These are phyloP conservation scores for Avena eriantha DNA, from an alignment of 176 grass and related monocot species.

Conservation along the genomic window DNA sequence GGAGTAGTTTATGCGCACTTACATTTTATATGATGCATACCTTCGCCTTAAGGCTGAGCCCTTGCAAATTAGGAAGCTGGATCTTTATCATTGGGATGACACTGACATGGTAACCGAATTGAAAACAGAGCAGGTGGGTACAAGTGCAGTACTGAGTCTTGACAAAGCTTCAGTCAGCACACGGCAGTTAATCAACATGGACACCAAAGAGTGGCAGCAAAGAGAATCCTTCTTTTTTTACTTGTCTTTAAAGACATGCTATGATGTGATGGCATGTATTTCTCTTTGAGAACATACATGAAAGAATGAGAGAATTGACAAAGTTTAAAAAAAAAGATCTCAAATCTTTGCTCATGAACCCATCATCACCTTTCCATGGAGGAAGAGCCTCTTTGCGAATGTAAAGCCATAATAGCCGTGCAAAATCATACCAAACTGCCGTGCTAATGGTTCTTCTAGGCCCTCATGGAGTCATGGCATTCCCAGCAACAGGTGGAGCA, in stretches of 20 bases:
- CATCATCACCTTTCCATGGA: slow-evolving; percentile 48
- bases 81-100: slow-evolving; percentile 34
- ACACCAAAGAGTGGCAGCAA: slow-evolving; percentile 61
- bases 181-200: slow-evolving; percentile 52
- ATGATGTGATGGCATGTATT: slow-evolving; percentile 53
- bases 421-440: slow-evolving; percentile 41
- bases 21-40: slow-evolving; percentile 52
- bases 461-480: slow-evolving; percentile 24
- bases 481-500: slow-evolving; percentile 35
- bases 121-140: slow-evolving; percentile 30
- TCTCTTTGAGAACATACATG: slow-evolving; percentile 53
- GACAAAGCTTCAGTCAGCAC: slow-evolving; percentile 65
- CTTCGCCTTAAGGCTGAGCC: slow-evolving; percentile 43
- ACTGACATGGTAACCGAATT: slow-evolving; percentile 43
- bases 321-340: slow-evolving; percentile 47
- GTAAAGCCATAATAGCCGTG: slow-evolving; percentile 47
- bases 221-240: slow-evolving; percentile 67
- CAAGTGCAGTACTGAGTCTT: slow-evolving; percentile 44
- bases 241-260: slow-evolving; percentile 63
- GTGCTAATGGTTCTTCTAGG: slow-evolving; percentile 38
- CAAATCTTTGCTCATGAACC: slow-evolving; percentile 58
- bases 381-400: slow-evolving; percentile 47
- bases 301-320: slow-evolving; percentile 52
- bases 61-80: slow-evolving; percentile 37
- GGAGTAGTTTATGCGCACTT: slow-evolving; percentile 40